Conservation (phyloP, 345 rosid genomes). For the Eucalyptus brandiana region DNA sequence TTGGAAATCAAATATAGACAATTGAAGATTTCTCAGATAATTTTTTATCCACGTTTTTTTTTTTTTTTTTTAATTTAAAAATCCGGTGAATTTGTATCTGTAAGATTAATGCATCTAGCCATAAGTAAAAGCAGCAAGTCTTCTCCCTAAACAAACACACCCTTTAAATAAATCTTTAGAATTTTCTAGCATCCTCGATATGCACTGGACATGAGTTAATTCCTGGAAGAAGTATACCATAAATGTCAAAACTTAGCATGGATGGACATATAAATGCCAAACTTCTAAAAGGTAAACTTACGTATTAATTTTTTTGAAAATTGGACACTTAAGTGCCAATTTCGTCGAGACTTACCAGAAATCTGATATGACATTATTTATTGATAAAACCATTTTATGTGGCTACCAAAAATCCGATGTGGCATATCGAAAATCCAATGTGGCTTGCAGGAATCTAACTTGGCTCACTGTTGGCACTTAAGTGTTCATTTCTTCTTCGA, state of each 20-base stretch:
- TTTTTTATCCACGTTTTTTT: background rate
- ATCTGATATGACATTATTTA: no score
- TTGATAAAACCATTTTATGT: no score
- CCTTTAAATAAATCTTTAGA: background rate
- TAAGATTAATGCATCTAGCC: background rate
- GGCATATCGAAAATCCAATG: fast-evolving
- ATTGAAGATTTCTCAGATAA: background rate
- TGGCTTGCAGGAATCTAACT: no score
- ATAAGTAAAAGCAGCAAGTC: background rate
- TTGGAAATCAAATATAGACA: background rate
- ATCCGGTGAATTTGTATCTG: background rate
- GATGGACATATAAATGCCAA: no score
- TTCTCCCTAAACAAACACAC: background rate
- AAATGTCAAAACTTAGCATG: no score
- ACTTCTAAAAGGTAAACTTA: no score
- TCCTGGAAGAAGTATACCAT: no score
- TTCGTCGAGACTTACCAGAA: fast-evolving
- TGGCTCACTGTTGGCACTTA: no score
- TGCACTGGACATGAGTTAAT: background rate
- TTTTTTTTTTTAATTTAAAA: background rate
- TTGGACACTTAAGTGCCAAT: no score
- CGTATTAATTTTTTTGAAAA: no score
- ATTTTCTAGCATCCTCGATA: background rate
- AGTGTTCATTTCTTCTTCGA: no score
- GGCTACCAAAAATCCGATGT: no score